These are phyloP conservation scores for Mrakiaceae sp. DNA, from an alignment of 1,284 basidiomycete species.

Conservation along the genomic window DNA sequence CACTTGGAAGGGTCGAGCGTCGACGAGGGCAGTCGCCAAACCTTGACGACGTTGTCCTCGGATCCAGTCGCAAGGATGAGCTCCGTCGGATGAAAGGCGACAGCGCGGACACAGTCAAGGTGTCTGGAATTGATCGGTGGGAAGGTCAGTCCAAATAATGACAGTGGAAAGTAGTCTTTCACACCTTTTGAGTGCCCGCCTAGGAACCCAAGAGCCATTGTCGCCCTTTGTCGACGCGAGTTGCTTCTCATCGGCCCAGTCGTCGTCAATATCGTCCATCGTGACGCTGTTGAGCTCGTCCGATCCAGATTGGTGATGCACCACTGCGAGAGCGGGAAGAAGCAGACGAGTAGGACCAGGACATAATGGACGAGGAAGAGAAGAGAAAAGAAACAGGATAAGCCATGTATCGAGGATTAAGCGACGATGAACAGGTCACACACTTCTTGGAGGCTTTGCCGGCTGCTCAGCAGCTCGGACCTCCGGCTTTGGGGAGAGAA, in stretches of 20 bases:
- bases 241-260: constrained; percentile 46
- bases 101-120: constrained; percentile 78
- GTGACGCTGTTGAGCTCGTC: constrained; percentile 27
- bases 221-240: constrained; percentile 36
- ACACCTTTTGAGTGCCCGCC: constrained; percentile 72
- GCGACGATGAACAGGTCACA: background rate
- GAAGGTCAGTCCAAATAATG: background rate
- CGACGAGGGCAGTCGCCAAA: constrained; percentile 76
- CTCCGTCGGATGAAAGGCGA: constrained; percentile 76
- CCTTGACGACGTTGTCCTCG: constrained; percentile 90
- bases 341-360: background rate
- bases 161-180: background rate
- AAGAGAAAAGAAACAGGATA: background rate
- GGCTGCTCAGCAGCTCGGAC: too few relatives aligned
- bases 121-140: constrained; percentile 47
- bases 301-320: constrained; percentile 21
- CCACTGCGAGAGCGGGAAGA: background rate
- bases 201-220: constrained; percentile 65
- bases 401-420: background rate
- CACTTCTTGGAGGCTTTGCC: too few relatives aligned
- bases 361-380: background rate
- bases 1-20: constrained; percentile 45
- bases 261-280: constrained; percentile 40
- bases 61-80: constrained; percentile 78
- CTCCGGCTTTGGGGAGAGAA: too few relatives aligned